Base-by-base conservation (phyloP, 495 filamentous ascomycete genomes). In the Penicillium daleae region DNA sequence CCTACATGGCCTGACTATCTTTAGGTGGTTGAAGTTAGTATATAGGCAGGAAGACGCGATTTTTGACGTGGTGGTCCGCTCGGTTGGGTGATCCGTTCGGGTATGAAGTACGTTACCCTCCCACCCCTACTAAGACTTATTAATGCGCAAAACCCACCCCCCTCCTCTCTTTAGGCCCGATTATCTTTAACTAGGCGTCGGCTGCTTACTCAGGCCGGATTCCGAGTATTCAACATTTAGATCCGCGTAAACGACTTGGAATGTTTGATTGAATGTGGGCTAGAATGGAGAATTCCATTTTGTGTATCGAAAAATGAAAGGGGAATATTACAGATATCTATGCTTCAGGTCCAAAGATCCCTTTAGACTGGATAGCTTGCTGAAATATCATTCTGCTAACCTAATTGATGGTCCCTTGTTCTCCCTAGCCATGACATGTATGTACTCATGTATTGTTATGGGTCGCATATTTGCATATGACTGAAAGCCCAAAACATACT, bases 201-300 rank as follows among this genome's bases (percentile, higher is more conserved):
- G 33, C 33, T 37, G 33, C 33, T 37, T 37, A 37, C 33, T 37
- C 33, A 44, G 40, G 40, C 40, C n/a, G 40, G n/a, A 44, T 44
- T 44, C 40, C 40, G 40, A 44, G n/a, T 37, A n/a, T n/a, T 44
- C 40, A 21, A 44, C 40, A 44, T 44, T 21, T 5, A 44, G n/a
- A 44, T 21, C 9, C 40, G 9, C 40, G n/a, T 44, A 6, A 44
- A 44, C 40, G 40, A n/a, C 21, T 44, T 44, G 40, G 40, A 44
- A 44, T 44, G 40, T 44, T 44, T 21, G 19, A 42, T 44, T 44
- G n/a, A 44, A 44, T 44, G 40, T 44, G n/a, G 40, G 40, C 40
- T 44, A 44, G 40, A 21, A 44, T 21, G n/a, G 21, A 44, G 40
- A 44, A 44, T 44, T 44, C n/a, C 17, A 44, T 44, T 44, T 44